Evolutionary conservation across 129 eudicot genomes (phyloP), one percentile per base, ranked within the genome.

Genomic region (Lonicera japonica): DNA sequence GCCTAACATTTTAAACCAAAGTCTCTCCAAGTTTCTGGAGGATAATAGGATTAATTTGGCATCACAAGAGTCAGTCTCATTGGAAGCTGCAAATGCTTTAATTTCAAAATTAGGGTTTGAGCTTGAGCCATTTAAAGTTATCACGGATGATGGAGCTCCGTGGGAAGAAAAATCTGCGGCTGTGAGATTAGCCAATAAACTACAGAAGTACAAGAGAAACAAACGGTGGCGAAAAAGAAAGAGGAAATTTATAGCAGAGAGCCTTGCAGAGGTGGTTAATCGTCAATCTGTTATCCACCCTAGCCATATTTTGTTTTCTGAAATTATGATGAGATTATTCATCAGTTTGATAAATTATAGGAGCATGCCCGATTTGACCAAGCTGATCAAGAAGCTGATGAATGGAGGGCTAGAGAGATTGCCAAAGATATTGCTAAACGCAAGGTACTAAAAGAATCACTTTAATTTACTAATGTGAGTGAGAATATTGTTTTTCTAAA

Each of bases 161-260:
- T 92, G 98, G 98, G 98, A 92, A 83, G 98, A 92, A 74, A 92
- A 92, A 64, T 92, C 95, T 66, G 88, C 80, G 25, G 86, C 77
- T 2, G 72, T 84, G 25, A 85, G 84, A 61, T 78, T 92, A 69
- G 82, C 81, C 0, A 83, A 87, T 64, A 87, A 85, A 73, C 64
- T 78, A 1, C 77, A 84, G 65, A 92, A 87, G 77, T 70, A 81
- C 65, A 92, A 85, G 66, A 76, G 98, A 68, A 92, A 92, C 71
- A 92, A 92, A 73, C 74, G 45, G 23, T 92, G 98, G 98, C 77
- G 90, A 65, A 84, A 82, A 68, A 84, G 80, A 77, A 92, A 80
- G 80, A 80, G 96, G 76, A 83, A 25, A 58, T 86, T 70, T 16
- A 51, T 78, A 18, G 91, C 91, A 0, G 91, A 87, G 72, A 72